Conservation (phyloP, 2,329 filamentous ascomycete species). For the Penicillium sp. region DNA sequence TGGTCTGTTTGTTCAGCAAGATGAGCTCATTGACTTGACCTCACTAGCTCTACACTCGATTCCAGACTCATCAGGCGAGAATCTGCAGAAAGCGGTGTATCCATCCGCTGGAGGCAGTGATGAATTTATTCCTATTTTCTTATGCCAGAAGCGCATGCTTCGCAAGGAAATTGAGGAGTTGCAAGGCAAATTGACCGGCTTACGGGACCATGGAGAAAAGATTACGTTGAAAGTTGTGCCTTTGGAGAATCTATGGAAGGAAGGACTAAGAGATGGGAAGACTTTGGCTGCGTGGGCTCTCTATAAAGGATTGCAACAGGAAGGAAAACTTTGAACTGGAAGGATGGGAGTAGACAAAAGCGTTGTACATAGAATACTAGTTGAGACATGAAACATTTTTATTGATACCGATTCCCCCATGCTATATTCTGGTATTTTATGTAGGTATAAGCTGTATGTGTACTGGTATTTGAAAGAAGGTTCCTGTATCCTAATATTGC, state of each 20-base stretch:
- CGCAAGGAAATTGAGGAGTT: conserved; percentile 54
- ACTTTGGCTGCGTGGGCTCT: conserved; percentile 59
- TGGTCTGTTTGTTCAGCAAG: conserved; percentile 53
- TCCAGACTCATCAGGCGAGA: conserved; percentile 31
- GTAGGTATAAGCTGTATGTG: too few species aligned
- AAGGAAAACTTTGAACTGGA: conserved; percentile 46
- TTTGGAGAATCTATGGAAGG: conserved; percentile 57
- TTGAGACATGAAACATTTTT: too few species aligned
- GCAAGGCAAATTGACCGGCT: conserved; percentile 58
- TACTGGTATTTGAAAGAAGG: too few species aligned
- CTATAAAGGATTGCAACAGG: conserved; percentile 56
- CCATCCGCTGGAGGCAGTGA: conserved; percentile 61
- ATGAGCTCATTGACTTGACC: conserved; percentile 60
- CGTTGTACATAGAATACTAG: neutral
- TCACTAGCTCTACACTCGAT: conserved; percentile 47
- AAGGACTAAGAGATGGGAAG: conserved; percentile 60
- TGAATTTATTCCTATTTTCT: conserved; percentile 62
- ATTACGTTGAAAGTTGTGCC: conserved; percentile 62
- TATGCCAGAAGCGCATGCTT: conserved; percentile 59
- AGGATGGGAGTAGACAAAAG: neutral
- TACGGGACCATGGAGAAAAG: conserved; percentile 61
- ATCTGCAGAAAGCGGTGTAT: conserved; percentile 56
- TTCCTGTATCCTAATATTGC: too few species aligned
- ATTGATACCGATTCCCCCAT: too few species aligned
- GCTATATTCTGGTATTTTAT: too few species aligned